A percentile compares a stretch with the other conserved stretches of the same genome.
These are phyloP conservation scores for Eucalyptus marginata DNA, from an alignment of 345 rosid species.

Conservation along the genomic window DNA sequence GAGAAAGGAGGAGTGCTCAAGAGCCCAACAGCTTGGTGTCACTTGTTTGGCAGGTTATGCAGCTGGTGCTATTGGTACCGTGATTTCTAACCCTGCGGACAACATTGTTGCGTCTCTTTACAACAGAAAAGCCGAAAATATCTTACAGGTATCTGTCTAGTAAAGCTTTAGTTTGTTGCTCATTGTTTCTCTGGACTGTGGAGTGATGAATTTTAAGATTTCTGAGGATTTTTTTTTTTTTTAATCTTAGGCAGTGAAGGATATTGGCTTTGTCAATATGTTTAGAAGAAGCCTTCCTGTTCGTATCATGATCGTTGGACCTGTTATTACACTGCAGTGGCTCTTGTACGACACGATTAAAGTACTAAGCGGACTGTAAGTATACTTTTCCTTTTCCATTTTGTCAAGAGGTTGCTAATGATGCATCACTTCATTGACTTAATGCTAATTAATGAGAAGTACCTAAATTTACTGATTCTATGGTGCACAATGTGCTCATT, in stretches of 20 bases:
- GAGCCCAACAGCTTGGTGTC: constrained; percentile 36
- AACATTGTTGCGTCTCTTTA: constrained; percentile 36
- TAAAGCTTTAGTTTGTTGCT: background rate
- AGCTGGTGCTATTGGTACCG: constrained; percentile 37
- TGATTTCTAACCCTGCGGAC: constrained; percentile 58
- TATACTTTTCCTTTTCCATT: background rate
- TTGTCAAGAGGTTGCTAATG: background rate
- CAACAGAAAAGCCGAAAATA: constrained; percentile 40
- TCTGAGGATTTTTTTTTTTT: background rate
- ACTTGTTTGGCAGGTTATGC: constrained; percentile 39
- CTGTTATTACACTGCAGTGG: constrained; percentile 54
- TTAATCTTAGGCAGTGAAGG: constrained; percentile 38
- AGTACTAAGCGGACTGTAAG: constrained; percentile 54
- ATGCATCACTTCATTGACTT: background rate
- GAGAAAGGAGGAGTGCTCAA: constrained; percentile 35
- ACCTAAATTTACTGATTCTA: background rate
- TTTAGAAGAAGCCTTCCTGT: constrained; percentile 62
- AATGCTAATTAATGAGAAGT: background rate
- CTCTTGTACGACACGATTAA: constrained; percentile 50
- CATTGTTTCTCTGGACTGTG: background rate
- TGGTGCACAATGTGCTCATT: background rate
- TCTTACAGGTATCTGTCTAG: constrained; percentile 21
- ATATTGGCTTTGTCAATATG: constrained; percentile 37
- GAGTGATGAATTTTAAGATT: background rate
- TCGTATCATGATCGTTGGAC: constrained; percentile 47